Percentiles rank a stretch among this genome's conserved stretches.
phyloP scores from a whole-genome alignment of 2,329 filamentous ascomycete species.

The Cylindrodendrum hubeiense region DNA sequence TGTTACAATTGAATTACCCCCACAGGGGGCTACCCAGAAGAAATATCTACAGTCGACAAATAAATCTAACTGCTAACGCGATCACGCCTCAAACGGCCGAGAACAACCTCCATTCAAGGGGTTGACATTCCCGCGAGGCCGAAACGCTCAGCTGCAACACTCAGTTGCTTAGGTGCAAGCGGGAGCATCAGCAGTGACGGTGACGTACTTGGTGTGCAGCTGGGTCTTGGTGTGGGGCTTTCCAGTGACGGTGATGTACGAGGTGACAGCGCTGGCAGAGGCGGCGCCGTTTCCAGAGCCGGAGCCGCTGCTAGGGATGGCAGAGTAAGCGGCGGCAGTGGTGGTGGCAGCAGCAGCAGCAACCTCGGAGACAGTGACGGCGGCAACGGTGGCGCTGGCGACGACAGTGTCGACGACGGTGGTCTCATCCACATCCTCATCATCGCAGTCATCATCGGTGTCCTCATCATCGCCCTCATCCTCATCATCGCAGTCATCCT shows the following conservation, averaged over 20 bases:
- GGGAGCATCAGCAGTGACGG: slow-evolving; percentile 29
- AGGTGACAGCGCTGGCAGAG: slow-evolving; percentile 26
- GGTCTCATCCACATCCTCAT: slow-evolving; percentile 15
- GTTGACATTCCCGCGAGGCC: not conserved
- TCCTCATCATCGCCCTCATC: slow-evolving; percentile 26
- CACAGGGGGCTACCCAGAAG: slow-evolving; percentile 44
- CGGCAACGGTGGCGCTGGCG: slow-evolving; percentile 8
- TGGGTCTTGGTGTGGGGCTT: slow-evolving; percentile 16
- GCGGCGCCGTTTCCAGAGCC: not conserved
- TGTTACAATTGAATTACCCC: slow-evolving; percentile 43
- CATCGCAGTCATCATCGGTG: slow-evolving; percentile 22
- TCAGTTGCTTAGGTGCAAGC: slow-evolving; percentile 29
- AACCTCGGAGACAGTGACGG: not conserved
- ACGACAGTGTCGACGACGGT: slow-evolving; percentile 2
- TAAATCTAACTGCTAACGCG: slow-evolving; percentile 16
- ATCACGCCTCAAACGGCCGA: not conserved
- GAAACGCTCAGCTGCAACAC: not conserved
- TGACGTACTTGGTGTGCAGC: slow-evolving; percentile 27
- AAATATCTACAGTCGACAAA: slow-evolving; percentile 44
- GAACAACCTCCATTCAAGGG: slow-evolving; percentile 5
- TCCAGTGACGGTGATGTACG: slow-evolving; percentile 31
- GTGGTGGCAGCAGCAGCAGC: not conserved
- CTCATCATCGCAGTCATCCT: slow-evolving; percentile 36
- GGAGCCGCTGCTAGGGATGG: slow-evolving; percentile 9
- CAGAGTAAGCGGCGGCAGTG: slow-evolving; percentile 7